Evolutionary conservation across 2,329 filamentous ascomycete genomes (phyloP).

Genomic region (Cercospora canescens): DNA sequence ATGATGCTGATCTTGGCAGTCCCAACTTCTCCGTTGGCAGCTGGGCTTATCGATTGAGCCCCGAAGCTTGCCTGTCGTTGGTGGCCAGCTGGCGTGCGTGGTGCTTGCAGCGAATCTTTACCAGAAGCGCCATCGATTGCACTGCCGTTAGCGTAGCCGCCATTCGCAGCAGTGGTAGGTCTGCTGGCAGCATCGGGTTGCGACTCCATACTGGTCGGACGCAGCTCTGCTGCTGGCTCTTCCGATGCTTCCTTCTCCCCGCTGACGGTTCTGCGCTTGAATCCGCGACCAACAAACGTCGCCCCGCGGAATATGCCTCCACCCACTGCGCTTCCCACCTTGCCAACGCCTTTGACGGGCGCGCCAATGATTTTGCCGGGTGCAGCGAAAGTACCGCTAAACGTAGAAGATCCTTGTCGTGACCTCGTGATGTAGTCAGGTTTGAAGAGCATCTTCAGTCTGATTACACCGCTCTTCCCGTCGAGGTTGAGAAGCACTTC

Average conservation of each 20-base stretch:
- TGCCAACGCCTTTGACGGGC: conserved; percentile 89
- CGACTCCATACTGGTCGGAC: conserved; percentile 33
- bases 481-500: conserved; percentile 76
- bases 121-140: conserved; percentile 27
- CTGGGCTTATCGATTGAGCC: conserved; percentile 26
- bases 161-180: conserved; percentile 23
- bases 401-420: conserved; percentile 87
- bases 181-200: conserved; percentile 19
- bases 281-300: conserved; percentile 83
- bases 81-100: conserved; percentile 39
- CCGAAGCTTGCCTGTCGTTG: conserved; percentile 50
- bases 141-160: conserved; percentile 19
- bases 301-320: conserved; percentile 86
- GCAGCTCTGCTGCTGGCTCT: conserved; percentile 26
- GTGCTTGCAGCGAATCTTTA: conserved; percentile 28
- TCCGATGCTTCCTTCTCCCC: conserved; percentile 43
- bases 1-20: conserved; percentile 79
- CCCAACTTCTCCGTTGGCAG: conserved; percentile 58
- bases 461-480: conserved; percentile 83
- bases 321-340: conserved; percentile 69
- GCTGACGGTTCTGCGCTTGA: conserved; percentile 69
- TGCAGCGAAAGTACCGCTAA: conserved; percentile 83
- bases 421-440: conserved; percentile 86
- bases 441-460: conserved; percentile 85
- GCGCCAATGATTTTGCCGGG: conserved; percentile 90